phyloP scores from a whole-genome alignment of 2,329 filamentous ascomycete genomes.

The Exophiala bonariae region DNA sequence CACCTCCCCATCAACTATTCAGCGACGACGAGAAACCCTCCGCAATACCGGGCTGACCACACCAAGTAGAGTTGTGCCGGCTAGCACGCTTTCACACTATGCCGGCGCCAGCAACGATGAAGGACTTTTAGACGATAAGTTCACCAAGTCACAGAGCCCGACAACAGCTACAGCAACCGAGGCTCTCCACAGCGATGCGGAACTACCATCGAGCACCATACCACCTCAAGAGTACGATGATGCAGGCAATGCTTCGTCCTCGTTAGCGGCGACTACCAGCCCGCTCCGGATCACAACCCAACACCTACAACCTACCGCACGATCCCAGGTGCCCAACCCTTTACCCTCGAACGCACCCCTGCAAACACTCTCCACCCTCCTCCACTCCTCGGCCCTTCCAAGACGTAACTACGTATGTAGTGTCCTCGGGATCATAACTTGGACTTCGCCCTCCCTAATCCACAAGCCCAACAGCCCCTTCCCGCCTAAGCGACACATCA shows the following conservation, averaged over 20 bases:
- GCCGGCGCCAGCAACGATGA: no score
- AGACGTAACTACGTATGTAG: slow-evolving; percentile 30
- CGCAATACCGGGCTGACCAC: neutral
- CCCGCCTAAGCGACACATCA: slow-evolving; percentile 33
- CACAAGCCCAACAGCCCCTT: slow-evolving; percentile 26
- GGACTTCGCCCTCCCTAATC: slow-evolving; percentile 28
- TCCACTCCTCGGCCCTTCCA: slow-evolving; percentile 22
- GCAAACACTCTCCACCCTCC: slow-evolving; percentile 24
- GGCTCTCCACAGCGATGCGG: no score
- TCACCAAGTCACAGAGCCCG: no score
- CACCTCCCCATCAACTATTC: slow-evolving; percentile 11
- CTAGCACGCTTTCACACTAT: no score
- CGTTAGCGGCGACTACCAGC: no score
- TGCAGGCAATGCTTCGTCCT: no score
- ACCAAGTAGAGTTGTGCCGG: no score
- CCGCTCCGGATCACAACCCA: neutral
- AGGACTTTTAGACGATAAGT: no score
- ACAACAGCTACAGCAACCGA: no score
- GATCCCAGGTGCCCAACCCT: neutral
- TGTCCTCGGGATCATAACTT: slow-evolving; percentile 30
- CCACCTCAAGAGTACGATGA: no score
- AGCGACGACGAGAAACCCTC: slow-evolving; percentile 18
- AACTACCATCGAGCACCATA: no score
- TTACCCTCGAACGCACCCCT: slow-evolving; percentile 8
- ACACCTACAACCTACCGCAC: neutral